Percentiles rank a stretch among this genome's conserved stretches.
These are phyloP conservation scores for Nicotiana obtusifolia DNA, from an alignment of 257 asterid genomes.

Conservation along the genomic window DNA sequence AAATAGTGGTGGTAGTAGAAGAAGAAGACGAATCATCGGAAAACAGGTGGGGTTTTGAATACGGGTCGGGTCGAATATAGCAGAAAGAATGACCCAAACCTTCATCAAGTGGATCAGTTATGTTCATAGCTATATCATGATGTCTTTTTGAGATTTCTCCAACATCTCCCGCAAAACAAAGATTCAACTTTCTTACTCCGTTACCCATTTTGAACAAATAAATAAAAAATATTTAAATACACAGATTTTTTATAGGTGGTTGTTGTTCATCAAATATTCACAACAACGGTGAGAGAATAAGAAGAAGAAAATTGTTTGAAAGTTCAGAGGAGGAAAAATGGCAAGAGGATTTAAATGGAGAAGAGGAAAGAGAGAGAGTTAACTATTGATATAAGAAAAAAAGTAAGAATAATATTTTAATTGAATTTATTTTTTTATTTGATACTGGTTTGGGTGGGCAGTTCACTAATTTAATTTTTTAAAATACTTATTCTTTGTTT, in stretches of 20 bases:
- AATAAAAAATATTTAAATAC: neutral
- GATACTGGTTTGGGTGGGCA: slow-evolving; percentile 8
- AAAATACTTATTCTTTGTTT: neutral
- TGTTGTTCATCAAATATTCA: too few relatives aligned
- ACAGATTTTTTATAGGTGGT: neutral
- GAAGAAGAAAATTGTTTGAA: neutral
- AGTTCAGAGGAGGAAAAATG: neutral
- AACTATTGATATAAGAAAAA: slow-evolving; percentile 29
- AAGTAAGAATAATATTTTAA: slow-evolving; percentile 2
- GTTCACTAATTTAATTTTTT: neutral
- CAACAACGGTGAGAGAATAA: too few relatives aligned
- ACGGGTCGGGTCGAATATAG: slow-evolving; percentile 70
- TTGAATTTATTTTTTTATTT: neutral
- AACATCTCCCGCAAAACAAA: slow-evolving; percentile 76
- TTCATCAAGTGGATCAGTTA: slow-evolving; percentile 66
- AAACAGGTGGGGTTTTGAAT: slow-evolving; percentile 33
- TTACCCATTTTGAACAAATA: slow-evolving; percentile 57
- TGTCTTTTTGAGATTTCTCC: slow-evolving; percentile 77
- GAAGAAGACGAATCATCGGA: slow-evolving; percentile 33
- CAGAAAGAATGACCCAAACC: slow-evolving; percentile 93
- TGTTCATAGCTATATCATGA: slow-evolving; percentile 35
- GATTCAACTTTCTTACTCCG: slow-evolving; percentile 45
- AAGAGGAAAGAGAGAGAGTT: slow-evolving; percentile 40
- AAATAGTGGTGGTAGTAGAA: slow-evolving; percentile 22
- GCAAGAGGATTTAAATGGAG: slow-evolving; percentile 11